Evolutionary conservation across 2,329 filamentous ascomycete genomes (phyloP), one percentile per base, ranked within the genome.

Genomic region (Sporothrix variecibatus): DNA sequence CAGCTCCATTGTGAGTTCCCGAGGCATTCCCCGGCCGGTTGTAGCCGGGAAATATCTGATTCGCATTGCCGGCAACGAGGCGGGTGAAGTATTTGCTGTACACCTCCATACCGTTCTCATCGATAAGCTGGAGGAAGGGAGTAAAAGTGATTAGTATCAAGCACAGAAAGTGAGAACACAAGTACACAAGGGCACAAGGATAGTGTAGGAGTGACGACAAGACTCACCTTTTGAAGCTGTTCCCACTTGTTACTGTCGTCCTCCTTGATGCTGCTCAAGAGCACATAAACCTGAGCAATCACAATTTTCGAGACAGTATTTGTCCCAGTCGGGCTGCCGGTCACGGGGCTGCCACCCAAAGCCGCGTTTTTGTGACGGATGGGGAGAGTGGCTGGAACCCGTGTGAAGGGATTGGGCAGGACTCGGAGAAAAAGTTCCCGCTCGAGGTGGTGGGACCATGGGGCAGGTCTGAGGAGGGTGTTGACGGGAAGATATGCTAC

Each of bases 81-180:
- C 95, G 94, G 83, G 94, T 92, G 84, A 99, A 97, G 84, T 96
- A 98, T 86, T 95, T 97, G 75, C 94, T 91, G 83, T 95, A 98
- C 81, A 98, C 94, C 88, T 99, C 97, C 95, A 99, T 99, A 81
- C 95, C 95, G 94, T 97, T 92, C 80, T 95, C 95, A 90, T 97
- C 92, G 85, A 98, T 92, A 82, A 98, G 91, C 93, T 97, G 77
- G 26, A 11, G n/a, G 31, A 34, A 17, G 26, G 11, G 23, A 1
- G n/a, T 20, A 28, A 15, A 38, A 58, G 28, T 20, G 23, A 3
- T 34, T 34, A 34, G 34, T 34, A 34, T 8, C 34, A 34, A 26
- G 23, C 17, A 2, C n/a, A 9, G n/a, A 20, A 1, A 23, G 0
- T 31, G n/a, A n/a, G n/a, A n/a, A n/a, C n/a, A n/a, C n/a, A n/a